A percentile compares a stretch with the other conserved stretches of the same genome.
Conservation (phyloP, 1,284 basidiomycete species). For the Ustilago curta region DNA sequence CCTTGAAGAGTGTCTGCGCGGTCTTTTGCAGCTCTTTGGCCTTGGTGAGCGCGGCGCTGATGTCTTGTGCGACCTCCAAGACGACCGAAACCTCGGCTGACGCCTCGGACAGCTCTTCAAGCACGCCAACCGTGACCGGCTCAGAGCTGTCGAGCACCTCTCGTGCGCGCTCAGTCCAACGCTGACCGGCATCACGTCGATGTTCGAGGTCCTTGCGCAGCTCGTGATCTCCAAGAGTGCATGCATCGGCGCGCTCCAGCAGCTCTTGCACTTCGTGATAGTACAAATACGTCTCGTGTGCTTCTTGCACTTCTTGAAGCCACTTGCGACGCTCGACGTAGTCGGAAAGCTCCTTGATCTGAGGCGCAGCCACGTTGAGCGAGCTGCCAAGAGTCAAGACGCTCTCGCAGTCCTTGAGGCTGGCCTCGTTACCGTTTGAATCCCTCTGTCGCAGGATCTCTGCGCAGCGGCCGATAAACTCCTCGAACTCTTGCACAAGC, state of each 20-base stretch:
- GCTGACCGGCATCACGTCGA: constrained; percentile 41
- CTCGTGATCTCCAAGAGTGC: constrained; percentile 73
- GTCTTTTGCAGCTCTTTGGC: constrained; percentile 47
- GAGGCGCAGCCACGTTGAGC: constrained; percentile 81
- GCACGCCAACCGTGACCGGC: constrained; percentile 24
- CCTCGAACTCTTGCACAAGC: constrained; percentile 77
- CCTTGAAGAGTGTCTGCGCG: constrained; percentile 30
- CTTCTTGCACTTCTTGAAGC: constrained; percentile 72
- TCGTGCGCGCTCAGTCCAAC: constrained; percentile 44
- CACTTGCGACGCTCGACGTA: constrained; percentile 80
- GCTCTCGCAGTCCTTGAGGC: constrained; percentile 77
- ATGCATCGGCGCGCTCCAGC: constrained; percentile 77
- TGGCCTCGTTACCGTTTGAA: constrained; percentile 19
- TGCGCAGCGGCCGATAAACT: constrained; percentile 75
- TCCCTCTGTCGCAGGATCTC: constrained; percentile 33
- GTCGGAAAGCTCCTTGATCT: constrained; percentile 80
- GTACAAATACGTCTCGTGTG: constrained; percentile 67
- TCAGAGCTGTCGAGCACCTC: constrained; percentile 19
- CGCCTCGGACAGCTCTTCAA: constrained; percentile 47
- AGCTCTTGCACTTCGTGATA: constrained; percentile 74
- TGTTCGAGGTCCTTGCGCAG: constrained; percentile 41
- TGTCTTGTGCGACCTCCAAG: constrained; percentile 38
- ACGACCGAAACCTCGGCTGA: constrained; percentile 48
- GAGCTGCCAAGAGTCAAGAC: constrained; percentile 78
- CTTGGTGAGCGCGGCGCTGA: constrained; percentile 38